Base-by-base conservation (phyloP, 164 flowering plant species). In the Liriodendron chinense region DNA sequence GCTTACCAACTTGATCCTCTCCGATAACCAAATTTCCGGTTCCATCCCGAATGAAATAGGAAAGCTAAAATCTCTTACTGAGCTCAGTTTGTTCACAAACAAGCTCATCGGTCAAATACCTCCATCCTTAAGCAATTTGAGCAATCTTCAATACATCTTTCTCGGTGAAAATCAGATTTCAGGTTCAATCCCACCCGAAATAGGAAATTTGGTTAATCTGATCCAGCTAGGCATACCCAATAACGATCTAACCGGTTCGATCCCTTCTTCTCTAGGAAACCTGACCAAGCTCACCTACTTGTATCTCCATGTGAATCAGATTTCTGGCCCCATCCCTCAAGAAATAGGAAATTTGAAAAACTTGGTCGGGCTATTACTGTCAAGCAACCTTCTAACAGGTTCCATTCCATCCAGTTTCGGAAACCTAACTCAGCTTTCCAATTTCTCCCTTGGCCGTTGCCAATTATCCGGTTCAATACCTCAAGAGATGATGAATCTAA, bases 21-120 rank as follows among this genome's bases (percentile, higher is more conserved):
- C 80, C 10, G 49, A 61, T 0, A 80, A 80, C 53, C 53, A 13
- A 21, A 47, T 83, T 49, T 65, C 71, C 12, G 80, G 83, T 1
- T 6, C 72, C 3, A 67, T 80, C 21, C 86, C 86, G 1, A 4
- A 69, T 16, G 79, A 83, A 70, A 79, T 83, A 20, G 83, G 84
- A 10, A 74, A 74, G 12, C 62, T 75, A 16, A 72, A 63, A 62
- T 7, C 34, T 34, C 57, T 80, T 8, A 74, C 20, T 56, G 20
- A 18, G 13, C 4, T 56, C 4, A 56, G 61, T 56, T 56, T 56
- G 12, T 56, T 12, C 20, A 56, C 18, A 12, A 56, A 56, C 20
- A 56, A 56, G 7, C 61, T 56, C 20, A 9, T 18, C 20, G 18
- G 61, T 56, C 18, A 13, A 56, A 6, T 24, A 24, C 67, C 81